Evolutionary conservation across 2,329 filamentous ascomycete genomes (phyloP).

Genomic region (Fusarium palustre): DNA sequence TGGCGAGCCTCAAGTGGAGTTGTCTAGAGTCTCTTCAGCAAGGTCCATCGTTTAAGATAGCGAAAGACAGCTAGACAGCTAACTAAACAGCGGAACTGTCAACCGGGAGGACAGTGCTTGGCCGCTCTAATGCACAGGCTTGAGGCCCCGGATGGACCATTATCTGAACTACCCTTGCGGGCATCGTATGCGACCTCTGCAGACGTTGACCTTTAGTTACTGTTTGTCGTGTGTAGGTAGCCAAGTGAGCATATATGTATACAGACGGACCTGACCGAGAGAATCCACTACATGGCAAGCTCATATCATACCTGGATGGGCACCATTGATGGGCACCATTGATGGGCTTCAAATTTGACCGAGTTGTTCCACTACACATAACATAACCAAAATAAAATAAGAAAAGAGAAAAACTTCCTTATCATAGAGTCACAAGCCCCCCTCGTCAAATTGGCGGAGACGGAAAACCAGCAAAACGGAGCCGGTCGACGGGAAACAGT

Average conservation of each 20-base stretch:
- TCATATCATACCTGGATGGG: neutral
- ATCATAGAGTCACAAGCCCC: conserved; percentile 30
- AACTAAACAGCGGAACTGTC: conserved; percentile 4
- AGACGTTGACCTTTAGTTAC: neutral
- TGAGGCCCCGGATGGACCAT: conserved; percentile 21
- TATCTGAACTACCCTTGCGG: neutral
- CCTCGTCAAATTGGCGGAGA: conserved; percentile 15
- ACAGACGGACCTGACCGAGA: neutral
- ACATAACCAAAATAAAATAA: neutral
- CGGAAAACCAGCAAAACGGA: conserved; percentile 12
- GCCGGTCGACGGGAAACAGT: conserved; percentile 30
- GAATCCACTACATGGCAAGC: conserved; percentile 9
- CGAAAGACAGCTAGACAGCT: conserved; percentile 2
- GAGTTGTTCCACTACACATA: conserved; percentile 9
- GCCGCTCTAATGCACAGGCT: conserved; percentile 6
- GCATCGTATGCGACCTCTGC: conserved; percentile 1
- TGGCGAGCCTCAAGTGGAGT: conserved; percentile 43
- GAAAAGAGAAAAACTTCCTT: conserved; percentile 7
- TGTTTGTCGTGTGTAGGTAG: neutral
- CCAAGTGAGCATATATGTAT: neutral
- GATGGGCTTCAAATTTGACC: conserved; percentile 20
- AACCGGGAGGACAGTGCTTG: conserved; percentile 13
- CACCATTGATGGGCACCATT: neutral
- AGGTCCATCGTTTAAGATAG: conserved; percentile 23
- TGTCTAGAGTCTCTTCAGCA: conserved; percentile 6